A percentile compares a stretch with the other conserved stretches of the same genome.
These are phyloP conservation scores for Dichomitus squalens DNA, from an alignment of 1,284 basidiomycete genomes.

Conservation along the genomic window DNA sequence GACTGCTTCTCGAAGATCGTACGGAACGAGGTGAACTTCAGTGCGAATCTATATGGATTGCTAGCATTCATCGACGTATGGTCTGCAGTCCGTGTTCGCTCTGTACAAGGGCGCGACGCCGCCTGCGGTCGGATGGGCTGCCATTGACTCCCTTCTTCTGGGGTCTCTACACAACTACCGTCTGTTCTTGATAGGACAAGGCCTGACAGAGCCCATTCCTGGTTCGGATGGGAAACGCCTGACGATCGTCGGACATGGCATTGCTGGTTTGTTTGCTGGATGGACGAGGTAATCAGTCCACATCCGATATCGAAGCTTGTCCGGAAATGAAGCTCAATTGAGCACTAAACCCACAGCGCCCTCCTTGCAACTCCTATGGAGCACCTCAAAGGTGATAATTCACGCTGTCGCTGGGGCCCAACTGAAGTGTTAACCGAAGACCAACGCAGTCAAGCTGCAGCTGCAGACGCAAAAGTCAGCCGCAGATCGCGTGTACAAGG, in stretches of 20 bases:
- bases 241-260: conserved; percentile 59
- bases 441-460: conserved; percentile 67
- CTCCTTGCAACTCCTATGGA: conserved; percentile 75
- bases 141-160: conserved; percentile 75
- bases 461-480: conserved; percentile 64
- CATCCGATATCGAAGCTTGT: background rate
- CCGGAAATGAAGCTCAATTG: background rate
- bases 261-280: conserved; percentile 77
- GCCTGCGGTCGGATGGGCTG: conserved; percentile 77
- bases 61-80: background rate
- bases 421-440: background rate
- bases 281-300: conserved; percentile 59
- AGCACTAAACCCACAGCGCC: conserved; percentile 41
- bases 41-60: background rate
- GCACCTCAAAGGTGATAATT: conserved; percentile 59
- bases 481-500: conserved; percentile 62
- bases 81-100: conserved; percentile 37
- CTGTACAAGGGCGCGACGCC: conserved; percentile 76
- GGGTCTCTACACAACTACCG: conserved; percentile 79
- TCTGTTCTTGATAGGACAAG: conserved; percentile 55
- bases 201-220: conserved; percentile 54
- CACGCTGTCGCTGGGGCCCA: background rate
- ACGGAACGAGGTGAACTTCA: conserved; percentile 55
- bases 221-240: conserved; percentile 48
- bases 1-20: conserved; percentile 68